phyloP scores from a whole-genome alignment of 1,284 basidiomycete species.

The Ceratobasidium sp. region DNA sequence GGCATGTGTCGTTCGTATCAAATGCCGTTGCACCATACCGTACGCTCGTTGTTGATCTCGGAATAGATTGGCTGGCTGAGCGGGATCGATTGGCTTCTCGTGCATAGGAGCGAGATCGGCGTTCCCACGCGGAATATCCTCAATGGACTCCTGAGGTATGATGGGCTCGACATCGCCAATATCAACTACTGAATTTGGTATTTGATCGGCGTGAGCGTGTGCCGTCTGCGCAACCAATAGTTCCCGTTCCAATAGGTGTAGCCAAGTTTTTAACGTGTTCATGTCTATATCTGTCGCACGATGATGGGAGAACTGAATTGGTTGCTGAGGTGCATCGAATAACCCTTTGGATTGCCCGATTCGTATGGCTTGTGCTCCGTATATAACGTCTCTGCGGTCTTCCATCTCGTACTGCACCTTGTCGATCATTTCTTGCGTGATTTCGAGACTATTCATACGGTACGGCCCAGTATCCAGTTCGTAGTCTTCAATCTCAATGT shows the following conservation, averaged over 20 bases:
- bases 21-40: conserved; percentile 16
- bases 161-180: not conserved
- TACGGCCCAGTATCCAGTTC: not conserved
- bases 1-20: not conserved
- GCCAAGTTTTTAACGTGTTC: not conserved
- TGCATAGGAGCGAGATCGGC: not conserved
- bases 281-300: not conserved
- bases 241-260: not conserved
- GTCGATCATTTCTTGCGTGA: not conserved
- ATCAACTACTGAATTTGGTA: not conserved
- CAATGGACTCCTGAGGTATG: not conserved
- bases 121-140: not conserved
- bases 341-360: not conserved
- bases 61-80: not conserved
- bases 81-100: not conserved
- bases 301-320: not conserved
- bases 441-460: not conserved
- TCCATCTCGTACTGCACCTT: not conserved
- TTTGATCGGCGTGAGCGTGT: not conserved
- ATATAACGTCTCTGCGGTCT: not conserved
- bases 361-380: not conserved
- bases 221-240: no score
- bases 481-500: not conserved
- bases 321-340: not conserved
- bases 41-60: conserved; percentile 29